A percentile compares a stretch with the other conserved stretches of the same genome.
Evolutionary conservation across 2,329 filamentous ascomycete species (phyloP).

Genomic region (Fusarium sp.): DNA sequence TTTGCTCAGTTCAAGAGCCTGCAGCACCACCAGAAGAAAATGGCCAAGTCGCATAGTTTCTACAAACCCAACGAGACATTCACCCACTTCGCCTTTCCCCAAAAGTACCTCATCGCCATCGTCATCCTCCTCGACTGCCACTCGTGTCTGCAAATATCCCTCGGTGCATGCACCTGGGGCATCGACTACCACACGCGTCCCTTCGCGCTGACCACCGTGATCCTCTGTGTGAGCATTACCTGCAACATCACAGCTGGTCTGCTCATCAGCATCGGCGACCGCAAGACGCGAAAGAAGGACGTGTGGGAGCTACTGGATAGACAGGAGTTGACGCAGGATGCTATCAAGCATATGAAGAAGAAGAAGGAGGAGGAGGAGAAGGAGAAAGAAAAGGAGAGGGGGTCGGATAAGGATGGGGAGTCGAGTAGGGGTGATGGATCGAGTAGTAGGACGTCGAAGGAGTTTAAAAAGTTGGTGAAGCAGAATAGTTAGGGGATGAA

Average conservation of each 20-base stretch:
- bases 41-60: constrained; percentile 84
- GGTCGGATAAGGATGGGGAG: not conserved
- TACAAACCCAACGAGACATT: constrained; percentile 89
- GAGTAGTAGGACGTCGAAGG: constrained; percentile 15
- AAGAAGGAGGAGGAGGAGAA: constrained; percentile 47
- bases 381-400: constrained; percentile 6
- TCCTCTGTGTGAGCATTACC: constrained; percentile 80
- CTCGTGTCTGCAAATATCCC: constrained; percentile 80
- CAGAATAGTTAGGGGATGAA: not conserved
- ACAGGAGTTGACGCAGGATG: constrained; percentile 75
- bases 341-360: constrained; percentile 60
- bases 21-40: constrained; percentile 80
- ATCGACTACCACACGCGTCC: constrained; percentile 76
- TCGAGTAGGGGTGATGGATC: constrained; percentile 21
- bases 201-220: constrained; percentile 79
- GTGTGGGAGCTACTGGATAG: constrained; percentile 79
- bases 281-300: constrained; percentile 84
- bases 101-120: constrained; percentile 77
- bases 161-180: constrained; percentile 81
- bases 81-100: constrained; percentile 82
- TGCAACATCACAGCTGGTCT: constrained; percentile 82
- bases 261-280: constrained; percentile 79
- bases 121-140: constrained; percentile 84
- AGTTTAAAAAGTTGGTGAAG: constrained; percentile 26
- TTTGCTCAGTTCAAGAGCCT: constrained; percentile 73